Conservation (phyloP, 495 filamentous ascomycete genomes). For the Penicillium fimorum region DNA sequence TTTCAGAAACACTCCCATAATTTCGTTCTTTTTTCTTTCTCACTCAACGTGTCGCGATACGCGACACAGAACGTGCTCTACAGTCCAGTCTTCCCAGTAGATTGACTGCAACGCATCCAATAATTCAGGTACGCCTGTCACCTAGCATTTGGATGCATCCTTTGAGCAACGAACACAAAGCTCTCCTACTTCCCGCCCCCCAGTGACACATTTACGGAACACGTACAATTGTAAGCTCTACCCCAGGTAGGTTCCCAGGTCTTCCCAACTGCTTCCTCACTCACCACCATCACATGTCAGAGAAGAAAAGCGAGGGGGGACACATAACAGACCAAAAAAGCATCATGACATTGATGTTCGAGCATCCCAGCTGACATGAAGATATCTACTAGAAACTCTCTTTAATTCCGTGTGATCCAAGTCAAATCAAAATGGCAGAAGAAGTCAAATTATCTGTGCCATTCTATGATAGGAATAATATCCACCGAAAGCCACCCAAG, state of each 20-base stretch:
- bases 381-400: background rate
- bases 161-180: background rate
- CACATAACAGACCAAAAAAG: background rate
- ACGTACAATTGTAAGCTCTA: background rate
- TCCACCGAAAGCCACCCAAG: background rate
- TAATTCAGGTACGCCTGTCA: background rate
- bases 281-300: background rate
- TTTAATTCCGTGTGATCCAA: background rate
- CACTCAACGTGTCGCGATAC: background rate
- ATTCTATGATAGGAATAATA: background rate
- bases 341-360: background rate
- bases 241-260: background rate
- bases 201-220: background rate
- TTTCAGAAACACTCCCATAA: no score
- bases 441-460: background rate
- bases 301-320: background rate
- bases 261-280: background rate
- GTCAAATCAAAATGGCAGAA: background rate
- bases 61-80: background rate
- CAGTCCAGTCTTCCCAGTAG: background rate
- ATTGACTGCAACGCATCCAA: background rate
- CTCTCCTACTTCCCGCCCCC: background rate
- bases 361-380: background rate
- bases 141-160: background rate
- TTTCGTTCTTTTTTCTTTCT: background rate